Evolutionary conservation across 257 asterid genomes (phyloP), one percentile per base, ranked within the genome.

Genomic region (Solanum appendiculatum): DNA sequence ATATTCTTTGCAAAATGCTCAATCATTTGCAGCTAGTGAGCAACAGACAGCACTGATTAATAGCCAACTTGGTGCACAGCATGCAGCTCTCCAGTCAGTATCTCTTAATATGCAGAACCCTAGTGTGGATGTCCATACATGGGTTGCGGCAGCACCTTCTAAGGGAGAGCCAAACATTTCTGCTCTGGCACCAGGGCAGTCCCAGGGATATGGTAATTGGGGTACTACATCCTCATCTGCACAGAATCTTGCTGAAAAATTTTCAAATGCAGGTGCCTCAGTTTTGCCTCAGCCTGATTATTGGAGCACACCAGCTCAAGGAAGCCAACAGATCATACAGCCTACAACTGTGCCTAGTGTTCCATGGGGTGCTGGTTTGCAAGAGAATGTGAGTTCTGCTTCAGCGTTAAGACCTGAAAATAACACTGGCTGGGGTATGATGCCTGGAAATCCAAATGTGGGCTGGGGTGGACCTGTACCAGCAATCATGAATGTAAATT

Each of bases 401-500:
- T 78, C 91, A 63, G 91, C 73, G 2, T 68, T 85, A 74, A 87
- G 93, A 64, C 93, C 95, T 42, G 94, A 92, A 58, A 94, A 91
- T 91, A 94, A 91, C 48, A 39, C 82, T 20, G 96, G 94, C 33
- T 95, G 99, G 99, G 93, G 92, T 8, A 16, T 93, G 40, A 48
- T 92, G 91, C 97, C 85, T 73, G 89, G 92, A 27, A 94, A 88
- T 87, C 92, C 92, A 9, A 94, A 93, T 89, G 89, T 90, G 92
- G 94, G 96, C 25, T 95, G 98, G 96, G 93, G 83, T 80, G 93
- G 93, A 86, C 92, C 92, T 2, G 85, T 87, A 10, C 92, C 94
- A 36, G 92, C 86, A 25, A 86, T 84, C 83, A 84, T 92, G n/a
- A 96, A 93, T 84, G 87, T 90, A 88, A 92, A 87, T 56, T 93